Evolutionary conservation across 257 asterid species (phyloP).

Genomic region (Parsonsia alboflavescens): DNA sequence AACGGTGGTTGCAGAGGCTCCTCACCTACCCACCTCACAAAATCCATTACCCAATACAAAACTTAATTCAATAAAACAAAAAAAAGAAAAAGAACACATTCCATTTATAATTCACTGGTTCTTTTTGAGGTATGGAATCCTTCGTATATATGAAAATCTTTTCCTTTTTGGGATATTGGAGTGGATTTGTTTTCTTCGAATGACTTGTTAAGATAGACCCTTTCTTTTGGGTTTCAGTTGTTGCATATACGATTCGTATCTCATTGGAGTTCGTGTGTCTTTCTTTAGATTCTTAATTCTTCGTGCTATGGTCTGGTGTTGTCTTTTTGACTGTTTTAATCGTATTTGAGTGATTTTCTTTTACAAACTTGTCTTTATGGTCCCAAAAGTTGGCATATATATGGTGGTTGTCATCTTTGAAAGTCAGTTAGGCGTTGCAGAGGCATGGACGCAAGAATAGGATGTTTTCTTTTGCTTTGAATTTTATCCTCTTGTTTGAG

Average conservation of each 20-base stretch:
- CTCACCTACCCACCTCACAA: conserved; percentile 13
- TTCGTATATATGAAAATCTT: conserved; percentile 6
- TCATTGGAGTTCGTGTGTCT: background rate
- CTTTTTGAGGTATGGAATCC: conserved; percentile 8
- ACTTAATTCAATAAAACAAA: background rate
- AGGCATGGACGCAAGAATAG: background rate
- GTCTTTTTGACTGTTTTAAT: too few relatives aligned
- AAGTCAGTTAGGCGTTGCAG: background rate
- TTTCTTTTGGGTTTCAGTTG: background rate
- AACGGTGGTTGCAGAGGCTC: conserved; percentile 16
- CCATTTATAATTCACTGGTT: background rate
- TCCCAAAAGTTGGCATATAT: background rate
- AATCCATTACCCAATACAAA: background rate
- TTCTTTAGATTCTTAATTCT: background rate
- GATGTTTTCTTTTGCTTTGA: background rate
- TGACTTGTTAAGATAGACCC: background rate
- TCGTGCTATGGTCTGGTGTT: background rate
- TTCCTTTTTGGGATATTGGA: background rate
- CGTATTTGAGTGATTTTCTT: background rate
- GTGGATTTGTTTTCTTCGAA: background rate
- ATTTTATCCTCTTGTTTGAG: background rate
- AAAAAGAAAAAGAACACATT: background rate
- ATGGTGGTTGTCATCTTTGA: background rate
- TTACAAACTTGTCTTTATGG: background rate
- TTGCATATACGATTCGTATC: background rate